Evolutionary conservation across 768 basidiomycete genomes (phyloP).

Genomic region (Boletus tomentosulus): DNA sequence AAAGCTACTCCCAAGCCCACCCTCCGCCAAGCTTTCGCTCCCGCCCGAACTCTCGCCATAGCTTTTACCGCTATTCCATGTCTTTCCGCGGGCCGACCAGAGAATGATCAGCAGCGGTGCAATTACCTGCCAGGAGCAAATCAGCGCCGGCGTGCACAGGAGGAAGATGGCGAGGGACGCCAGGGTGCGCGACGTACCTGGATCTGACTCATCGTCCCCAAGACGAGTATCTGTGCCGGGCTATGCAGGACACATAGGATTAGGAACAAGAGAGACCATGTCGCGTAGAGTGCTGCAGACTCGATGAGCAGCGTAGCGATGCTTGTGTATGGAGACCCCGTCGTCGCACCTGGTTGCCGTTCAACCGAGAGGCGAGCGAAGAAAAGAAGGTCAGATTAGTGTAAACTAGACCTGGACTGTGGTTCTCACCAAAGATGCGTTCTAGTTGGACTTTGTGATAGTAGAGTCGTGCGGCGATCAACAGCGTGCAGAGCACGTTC

Average conservation of each 20-base stretch:
- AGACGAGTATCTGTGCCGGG: constrained; percentile 16
- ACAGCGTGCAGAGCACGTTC: constrained; percentile 19
- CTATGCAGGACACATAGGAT: constrained; percentile 13
- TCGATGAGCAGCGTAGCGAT: constrained; percentile 22
- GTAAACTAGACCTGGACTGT: neutral
- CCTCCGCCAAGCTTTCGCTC: neutral
- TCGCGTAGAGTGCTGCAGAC: constrained; percentile 22
- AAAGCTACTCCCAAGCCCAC: neutral
- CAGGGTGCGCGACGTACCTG: constrained; percentile 13
- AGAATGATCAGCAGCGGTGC: constrained; percentile 26
- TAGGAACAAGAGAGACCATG: constrained; percentile 23
- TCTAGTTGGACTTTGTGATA: constrained; percentile 22
- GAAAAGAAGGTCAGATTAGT: neutral
- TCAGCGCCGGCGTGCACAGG: neutral
- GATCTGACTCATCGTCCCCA: constrained; percentile 23
- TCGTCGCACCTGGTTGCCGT: constrained; percentile 8
- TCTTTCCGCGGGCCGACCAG: constrained; percentile 19
- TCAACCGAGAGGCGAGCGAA: neutral
- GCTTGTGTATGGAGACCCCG: constrained; percentile 19
- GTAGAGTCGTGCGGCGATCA: constrained; percentile 24
- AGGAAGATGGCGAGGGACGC: neutral
- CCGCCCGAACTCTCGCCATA: neutral
- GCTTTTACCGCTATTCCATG: constrained; percentile 9
- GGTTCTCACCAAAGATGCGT: constrained; percentile 24
- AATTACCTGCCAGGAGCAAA: constrained; percentile 14